Evolutionary conservation across 2,329 filamentous ascomycete genomes (phyloP), one percentile per base, ranked within the genome.

Genomic region (Claviceps sp.): DNA sequence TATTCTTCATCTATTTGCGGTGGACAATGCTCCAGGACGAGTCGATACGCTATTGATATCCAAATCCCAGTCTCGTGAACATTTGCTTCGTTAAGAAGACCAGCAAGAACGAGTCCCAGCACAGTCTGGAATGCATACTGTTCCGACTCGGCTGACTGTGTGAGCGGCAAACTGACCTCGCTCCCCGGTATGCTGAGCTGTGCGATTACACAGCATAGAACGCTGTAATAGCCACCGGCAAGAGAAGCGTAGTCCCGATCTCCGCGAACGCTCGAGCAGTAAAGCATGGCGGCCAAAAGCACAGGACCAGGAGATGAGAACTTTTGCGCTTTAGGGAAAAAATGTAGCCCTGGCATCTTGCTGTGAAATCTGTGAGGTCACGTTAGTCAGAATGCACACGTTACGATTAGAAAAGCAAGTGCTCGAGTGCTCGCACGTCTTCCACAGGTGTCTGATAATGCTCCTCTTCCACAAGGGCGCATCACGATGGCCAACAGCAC

Each of bases 271-370:
- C 60, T 69, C 37, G 59, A 71, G 60, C 61, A 71, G 57, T 72
- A 72, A 0, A 74, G 62, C 50, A 73, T 72, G 0, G 71, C 65
- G 3, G 70, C 70, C 5, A 73, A 58, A 9, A 73, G 61, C 1
- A 73, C 60, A 1, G 71, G 71, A 14, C 63, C 65, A 0, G 71
- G 71, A 0, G 64, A 63, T 0, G 69, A 71, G 34, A 71, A 72
- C 0, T 61, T 68, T 55, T 69, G 66, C 36, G 68, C 71, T 20
- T 62, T 65, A 0, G 71, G 69, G 11, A 73, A 62, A 48, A 73
- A 73, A 53, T 73, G 71, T 3, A 74, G 56, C 1, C 68, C 68
- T 0, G 68, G 69, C 64, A 72, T 71, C 37, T 64, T 68, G 36
- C 70, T 67, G 52, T 73, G 66, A 48, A 73, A 73, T 4, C 68